phyloP scores from a whole-genome alignment of 345 rosid genomes.

The Melastoma malabathricum region DNA sequence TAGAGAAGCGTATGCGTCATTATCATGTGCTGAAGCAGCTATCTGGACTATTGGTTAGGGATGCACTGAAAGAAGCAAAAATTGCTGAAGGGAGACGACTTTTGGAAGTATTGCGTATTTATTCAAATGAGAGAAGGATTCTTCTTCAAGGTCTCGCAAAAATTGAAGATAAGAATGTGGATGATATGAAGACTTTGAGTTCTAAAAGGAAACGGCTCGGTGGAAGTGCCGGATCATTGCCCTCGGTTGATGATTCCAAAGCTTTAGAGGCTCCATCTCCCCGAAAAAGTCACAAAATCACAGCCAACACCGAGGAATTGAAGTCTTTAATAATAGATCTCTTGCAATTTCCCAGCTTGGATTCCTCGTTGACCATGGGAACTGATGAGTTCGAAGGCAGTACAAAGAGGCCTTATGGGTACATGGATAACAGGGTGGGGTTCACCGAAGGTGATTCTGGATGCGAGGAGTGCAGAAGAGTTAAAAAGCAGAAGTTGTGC shows the following conservation, averaged over 20 bases:
- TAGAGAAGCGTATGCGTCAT: constrained; percentile 59
- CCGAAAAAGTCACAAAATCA: constrained; percentile 28
- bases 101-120: constrained; percentile 47
- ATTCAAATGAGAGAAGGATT: constrained; percentile 74
- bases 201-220: constrained; percentile 28
- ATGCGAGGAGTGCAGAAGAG: constrained; percentile 88
- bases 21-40: constrained; percentile 69
- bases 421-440: constrained; percentile 30
- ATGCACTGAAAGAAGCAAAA: constrained; percentile 51
- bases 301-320: constrained; percentile 36
- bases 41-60: constrained; percentile 52
- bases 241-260: constrained; percentile 32
- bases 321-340: constrained; percentile 56
- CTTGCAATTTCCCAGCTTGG: constrained; percentile 49
- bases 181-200: constrained; percentile 12
- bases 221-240: constrained; percentile 15
- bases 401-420: constrained; percentile 47
- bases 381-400: constrained; percentile 58
- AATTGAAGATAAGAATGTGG: constrained; percentile 19
- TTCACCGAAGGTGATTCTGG: constrained; percentile 50
- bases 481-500: constrained; percentile 42
- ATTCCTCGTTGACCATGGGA: constrained; percentile 27
- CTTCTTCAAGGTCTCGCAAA: constrained; percentile 42
- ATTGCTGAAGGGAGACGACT: constrained; percentile 49
- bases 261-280: constrained; percentile 20